Base-by-base conservation (phyloP, 2,329 filamentous ascomycete species). In the Byssoonygena ceratinophila region DNA sequence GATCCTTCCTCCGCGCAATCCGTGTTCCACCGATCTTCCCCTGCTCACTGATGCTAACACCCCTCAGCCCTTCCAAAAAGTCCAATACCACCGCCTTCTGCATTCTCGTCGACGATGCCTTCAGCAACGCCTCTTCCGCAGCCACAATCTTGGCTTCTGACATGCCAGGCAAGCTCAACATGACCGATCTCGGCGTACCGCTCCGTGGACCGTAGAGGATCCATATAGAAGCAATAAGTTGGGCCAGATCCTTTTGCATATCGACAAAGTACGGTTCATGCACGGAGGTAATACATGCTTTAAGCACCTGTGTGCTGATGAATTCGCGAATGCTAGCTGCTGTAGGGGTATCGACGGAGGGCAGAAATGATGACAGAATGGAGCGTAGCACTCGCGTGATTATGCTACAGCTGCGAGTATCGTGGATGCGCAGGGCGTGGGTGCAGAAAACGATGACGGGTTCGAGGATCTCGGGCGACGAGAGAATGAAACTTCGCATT, bases 221-320 rank as follows among this genome's bases (percentile, higher is more conserved):
- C 60, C 95, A 76, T 56, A 97, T 92, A 3, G 83, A 80, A 0
- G 90, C 90, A 56, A 98, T 95, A 34, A 97, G 76, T 20, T 83
- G 80, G 0, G 89, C 91, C 20, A 98, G 77, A 48, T 98, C 90
- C 65, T 90, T 91, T 63, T 98, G 92, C 57, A 94, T 80, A 60
- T 98, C 92, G 31, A 96, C 90, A 68, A 97, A 98, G 68, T 97
- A 96, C 0, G 88, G 84, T 59, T 98, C 92, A 69, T 97, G 87
- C 47, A 98, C 81, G 1, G 87, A 94, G 1, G 84, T 87, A 65
- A 96, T 87, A 62, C 86, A 91, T 0, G 89, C 88, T 71, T 90
- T 87, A 46, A 98, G 78, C 1, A 97, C 87, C 59, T 95, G 86
- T 4, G 82, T 82, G 49, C 83, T 88, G 63, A 97, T 90, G 68